A percentile compares a stretch with the other conserved stretches of the same genome.
Conservation (phyloP, 352 stramenopile species). For the Pythium brachiatum region DNA sequence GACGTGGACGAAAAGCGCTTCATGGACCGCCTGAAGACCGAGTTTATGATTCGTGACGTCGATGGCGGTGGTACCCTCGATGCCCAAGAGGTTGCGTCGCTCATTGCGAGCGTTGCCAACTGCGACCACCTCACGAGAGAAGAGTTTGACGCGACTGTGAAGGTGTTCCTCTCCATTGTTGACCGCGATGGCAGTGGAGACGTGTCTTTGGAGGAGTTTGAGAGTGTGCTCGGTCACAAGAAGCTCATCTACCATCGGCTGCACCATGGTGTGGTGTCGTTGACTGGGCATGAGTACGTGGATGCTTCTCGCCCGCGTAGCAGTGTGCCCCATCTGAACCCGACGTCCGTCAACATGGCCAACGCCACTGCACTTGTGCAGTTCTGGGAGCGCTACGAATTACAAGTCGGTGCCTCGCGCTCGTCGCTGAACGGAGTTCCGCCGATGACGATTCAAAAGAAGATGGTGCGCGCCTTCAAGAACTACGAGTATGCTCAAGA, state of each 20-base stretch:
- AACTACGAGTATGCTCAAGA: conserved; percentile 88
- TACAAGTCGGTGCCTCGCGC: conserved; percentile 56
- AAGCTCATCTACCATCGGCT: conserved; percentile 69
- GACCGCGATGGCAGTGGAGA: conserved; percentile 80
- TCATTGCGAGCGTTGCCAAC: conserved; percentile 66
- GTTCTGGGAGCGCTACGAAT: conserved; percentile 77
- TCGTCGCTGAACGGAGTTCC: conserved; percentile 59
- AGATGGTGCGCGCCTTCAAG: conserved; percentile 84
- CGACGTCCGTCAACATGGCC: conserved; percentile 35
- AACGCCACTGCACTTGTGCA: conserved; percentile 54
- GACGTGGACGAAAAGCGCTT: conserved; percentile 65
- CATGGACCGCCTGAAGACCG: conserved; percentile 62
- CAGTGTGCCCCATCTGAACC: conserved; percentile 61
- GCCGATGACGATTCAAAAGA: conserved; percentile 69
- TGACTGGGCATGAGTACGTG: conserved; percentile 81
- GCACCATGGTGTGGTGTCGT: conserved; percentile 52
- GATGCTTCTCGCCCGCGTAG: conserved; percentile 59
- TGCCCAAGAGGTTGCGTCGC: conserved; percentile 53
- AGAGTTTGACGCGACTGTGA: conserved; percentile 75
- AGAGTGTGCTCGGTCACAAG: conserved; percentile 59
- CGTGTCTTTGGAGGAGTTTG: conserved; percentile 84
- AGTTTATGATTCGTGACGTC: conserved; percentile 71
- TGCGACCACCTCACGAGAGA: conserved; percentile 69
- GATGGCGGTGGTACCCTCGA: conserved; percentile 77
- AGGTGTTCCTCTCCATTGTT: conserved; percentile 75